These are phyloP conservation scores for Elaeagnus macrophylla DNA, from an alignment of 306 rosid genomes.

Conservation along the genomic window DNA sequence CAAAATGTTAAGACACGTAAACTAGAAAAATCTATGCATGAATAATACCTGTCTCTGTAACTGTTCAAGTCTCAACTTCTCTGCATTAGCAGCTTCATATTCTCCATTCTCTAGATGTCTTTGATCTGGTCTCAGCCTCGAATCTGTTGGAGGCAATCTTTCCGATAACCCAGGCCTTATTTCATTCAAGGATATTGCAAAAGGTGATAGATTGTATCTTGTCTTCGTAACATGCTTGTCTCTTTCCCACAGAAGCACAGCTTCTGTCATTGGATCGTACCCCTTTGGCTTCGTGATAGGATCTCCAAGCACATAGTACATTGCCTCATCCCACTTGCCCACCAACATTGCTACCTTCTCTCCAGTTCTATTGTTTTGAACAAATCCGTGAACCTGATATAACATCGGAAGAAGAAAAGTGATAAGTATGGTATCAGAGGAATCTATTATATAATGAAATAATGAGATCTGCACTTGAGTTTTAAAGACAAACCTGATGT, in stretches of 20 bases:
- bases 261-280: slow-evolving; percentile 97
- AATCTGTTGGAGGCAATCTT: slow-evolving; percentile 86
- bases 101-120: slow-evolving; percentile 94
- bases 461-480: no score
- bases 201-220: slow-evolving; percentile 91
- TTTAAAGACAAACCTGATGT: slow-evolving; percentile 62
- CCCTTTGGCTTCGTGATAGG: slow-evolving; percentile 90
- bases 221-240: slow-evolving; percentile 55
- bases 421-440: no score
- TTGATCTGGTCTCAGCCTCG: slow-evolving; percentile 97
- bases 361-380: slow-evolving; percentile 98
- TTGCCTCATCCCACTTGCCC: slow-evolving; percentile 98
- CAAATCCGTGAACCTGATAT: slow-evolving; percentile 88
- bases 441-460: no score
- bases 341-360: slow-evolving; percentile 94
- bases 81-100: slow-evolving; percentile 79
- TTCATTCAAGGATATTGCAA: slow-evolving; percentile 89
- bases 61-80: slow-evolving; percentile 93
- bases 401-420: neutral
- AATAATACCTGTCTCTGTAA: slow-evolving; percentile 88
- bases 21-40: neutral
- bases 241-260: slow-evolving; percentile 89
- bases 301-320: slow-evolving; percentile 97
- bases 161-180: slow-evolving; percentile 59
- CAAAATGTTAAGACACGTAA: slow-evolving; percentile 2